phyloP scores from a whole-genome alignment of 2,329 filamentous ascomycete genomes.

The Cladosporium sp. region DNA sequence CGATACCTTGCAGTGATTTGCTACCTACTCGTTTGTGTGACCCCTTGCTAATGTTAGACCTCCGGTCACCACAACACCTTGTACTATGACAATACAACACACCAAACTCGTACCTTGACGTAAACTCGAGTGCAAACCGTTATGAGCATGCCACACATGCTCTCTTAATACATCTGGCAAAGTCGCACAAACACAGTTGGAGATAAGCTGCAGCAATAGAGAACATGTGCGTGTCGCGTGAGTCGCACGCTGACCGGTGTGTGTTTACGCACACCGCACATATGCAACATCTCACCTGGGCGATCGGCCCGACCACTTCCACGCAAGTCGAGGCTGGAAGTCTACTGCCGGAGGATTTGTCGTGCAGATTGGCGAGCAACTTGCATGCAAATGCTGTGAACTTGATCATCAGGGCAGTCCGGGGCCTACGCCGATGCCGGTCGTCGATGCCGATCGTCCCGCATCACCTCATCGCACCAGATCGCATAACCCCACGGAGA shows the following conservation, averaged over 20 bases:
- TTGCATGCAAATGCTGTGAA: no score
- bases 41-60: no score
- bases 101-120: no score
- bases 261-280: neutral
- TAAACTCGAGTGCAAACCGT: no score
- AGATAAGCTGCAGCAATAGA: neutral
- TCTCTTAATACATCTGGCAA: no score
- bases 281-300: neutral
- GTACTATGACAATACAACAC: no score
- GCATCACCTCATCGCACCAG: neutral
- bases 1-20: no score
- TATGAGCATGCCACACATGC: no score
- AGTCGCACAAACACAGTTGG: no score
- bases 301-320: neutral
- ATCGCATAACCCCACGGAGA: neutral
- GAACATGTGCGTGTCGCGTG: neutral
- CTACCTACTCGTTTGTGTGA: no score
- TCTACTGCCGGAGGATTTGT: neutral
- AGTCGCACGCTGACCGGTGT: neutral
- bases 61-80: no score
- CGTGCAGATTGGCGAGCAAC: slow-evolving; percentile 2
- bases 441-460: neutral
- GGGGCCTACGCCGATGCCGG: slow-evolving; percentile 1
- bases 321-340: neutral
- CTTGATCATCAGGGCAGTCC: neutral